phyloP scores from a whole-genome alignment of 1,284 basidiomycete genomes.

The Malassezia nana region DNA sequence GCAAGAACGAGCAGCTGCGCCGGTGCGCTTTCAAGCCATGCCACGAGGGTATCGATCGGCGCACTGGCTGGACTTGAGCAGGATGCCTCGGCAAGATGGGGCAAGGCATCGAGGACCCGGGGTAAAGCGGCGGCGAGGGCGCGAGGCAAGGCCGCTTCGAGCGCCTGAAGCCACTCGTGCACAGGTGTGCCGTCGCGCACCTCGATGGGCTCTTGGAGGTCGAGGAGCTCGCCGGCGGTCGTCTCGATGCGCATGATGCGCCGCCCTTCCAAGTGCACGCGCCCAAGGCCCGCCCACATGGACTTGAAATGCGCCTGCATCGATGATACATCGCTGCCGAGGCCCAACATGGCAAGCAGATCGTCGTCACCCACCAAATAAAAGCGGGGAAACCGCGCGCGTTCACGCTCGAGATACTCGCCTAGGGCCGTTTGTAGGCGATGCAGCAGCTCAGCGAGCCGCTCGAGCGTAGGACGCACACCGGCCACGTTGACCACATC shows the following conservation, averaged over 20 bases:
- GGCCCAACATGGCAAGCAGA: constrained; percentile 94
- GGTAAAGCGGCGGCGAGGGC: constrained; percentile 75
- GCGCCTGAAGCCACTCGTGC: constrained; percentile 91
- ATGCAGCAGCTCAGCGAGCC: constrained; percentile 84
- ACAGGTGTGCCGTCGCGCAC: constrained; percentile 85
- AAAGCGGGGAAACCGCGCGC: constrained; percentile 83
- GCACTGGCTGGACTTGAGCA: no score
- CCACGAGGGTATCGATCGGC: constrained; percentile 58
- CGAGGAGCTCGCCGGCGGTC: constrained; percentile 82
- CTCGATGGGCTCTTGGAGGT: constrained; percentile 66
- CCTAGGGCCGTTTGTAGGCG: constrained; percentile 99
- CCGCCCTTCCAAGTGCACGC: constrained; percentile 67
- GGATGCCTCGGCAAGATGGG: no score
- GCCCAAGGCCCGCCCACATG: constrained; percentile 98
- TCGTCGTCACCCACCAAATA: constrained; percentile 99
- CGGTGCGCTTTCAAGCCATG: constrained; percentile 85
- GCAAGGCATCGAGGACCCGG: constrained; percentile 67
- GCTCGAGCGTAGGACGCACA: constrained; percentile 92
- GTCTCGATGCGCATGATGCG: constrained; percentile 30
- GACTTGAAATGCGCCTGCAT: constrained; percentile 99
- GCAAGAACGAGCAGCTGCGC: constrained; percentile 92
- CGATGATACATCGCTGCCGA: constrained; percentile 93
- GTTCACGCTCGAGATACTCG: constrained; percentile 95
- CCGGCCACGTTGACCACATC: constrained; percentile 94
- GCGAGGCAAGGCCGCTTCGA: constrained; percentile 88